These are phyloP conservation scores for Hygrophila difformis DNA, from an alignment of 257 asterid genomes.

Conservation along the genomic window DNA sequence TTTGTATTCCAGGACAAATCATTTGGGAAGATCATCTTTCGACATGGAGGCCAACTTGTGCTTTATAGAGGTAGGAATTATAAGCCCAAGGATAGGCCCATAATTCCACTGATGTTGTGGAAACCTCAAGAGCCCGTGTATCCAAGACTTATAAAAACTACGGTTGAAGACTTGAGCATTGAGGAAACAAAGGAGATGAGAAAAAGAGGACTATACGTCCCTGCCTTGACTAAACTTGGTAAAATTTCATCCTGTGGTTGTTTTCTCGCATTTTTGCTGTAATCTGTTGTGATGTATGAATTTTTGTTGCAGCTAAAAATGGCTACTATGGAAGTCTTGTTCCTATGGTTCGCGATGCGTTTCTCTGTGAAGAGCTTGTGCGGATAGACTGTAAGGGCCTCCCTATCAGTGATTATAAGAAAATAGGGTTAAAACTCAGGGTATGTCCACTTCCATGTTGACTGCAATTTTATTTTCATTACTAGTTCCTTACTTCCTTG, in stretches of 20 bases:
- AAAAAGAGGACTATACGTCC: constrained; percentile 61
- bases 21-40: constrained; percentile 67
- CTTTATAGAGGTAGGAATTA: constrained; percentile 70
- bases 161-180: constrained; percentile 79
- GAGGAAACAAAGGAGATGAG: constrained; percentile 79
- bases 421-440: constrained; percentile 73
- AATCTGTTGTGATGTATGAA: background rate
- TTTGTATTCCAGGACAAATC: constrained; percentile 61
- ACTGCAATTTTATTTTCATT: background rate
- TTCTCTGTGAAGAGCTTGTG: constrained; percentile 61
- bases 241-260: background rate
- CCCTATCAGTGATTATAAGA: constrained; percentile 75
- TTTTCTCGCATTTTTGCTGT: background rate
- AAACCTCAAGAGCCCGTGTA: constrained; percentile 73
- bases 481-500: too few relatives aligned
- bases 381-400: constrained; percentile 65
- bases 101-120: constrained; percentile 69
- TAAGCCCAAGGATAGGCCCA: constrained; percentile 45
- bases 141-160: constrained; percentile 80
- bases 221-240: constrained; percentile 79
- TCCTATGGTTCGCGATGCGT: constrained; percentile 27
- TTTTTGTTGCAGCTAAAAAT: constrained; percentile 49
- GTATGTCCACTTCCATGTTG: constrained; percentile 37
- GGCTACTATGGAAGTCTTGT: constrained; percentile 84
- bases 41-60: constrained; percentile 49